A percentile compares a stretch with the other conserved stretches of the same genome.
phyloP scores from a whole-genome alignment of 805 yeast species.

The Grigorovia transvaalensis region DNA sequence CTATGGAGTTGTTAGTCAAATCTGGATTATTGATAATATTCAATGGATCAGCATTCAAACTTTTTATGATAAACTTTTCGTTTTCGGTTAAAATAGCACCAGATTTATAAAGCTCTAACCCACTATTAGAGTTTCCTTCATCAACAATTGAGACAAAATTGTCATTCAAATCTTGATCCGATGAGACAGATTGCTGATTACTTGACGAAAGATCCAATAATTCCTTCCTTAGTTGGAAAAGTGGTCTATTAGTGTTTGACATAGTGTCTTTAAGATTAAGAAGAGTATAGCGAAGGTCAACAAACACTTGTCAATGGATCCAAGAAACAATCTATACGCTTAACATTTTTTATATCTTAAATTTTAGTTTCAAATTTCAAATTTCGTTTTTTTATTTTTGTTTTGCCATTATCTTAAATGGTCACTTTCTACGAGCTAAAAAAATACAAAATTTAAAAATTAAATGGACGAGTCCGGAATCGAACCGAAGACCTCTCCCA shows the following conservation, averaged over 20 bases:
- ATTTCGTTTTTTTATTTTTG: too few species aligned
- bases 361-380: neutral
- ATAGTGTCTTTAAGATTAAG: neutral
- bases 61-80: constrained; percentile 21
- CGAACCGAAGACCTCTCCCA: constrained; percentile 12
- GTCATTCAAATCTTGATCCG: neutral
- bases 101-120: neutral
- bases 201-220: constrained; percentile 3
- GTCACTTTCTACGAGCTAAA: too few species aligned
- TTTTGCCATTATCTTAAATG: too few species aligned
- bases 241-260: constrained; percentile 3
- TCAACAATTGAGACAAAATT: neutral
- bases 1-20: neutral
- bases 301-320: neutral
- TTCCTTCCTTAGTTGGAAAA: constrained; percentile 27
- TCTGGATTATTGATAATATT: constrained; percentile 3
- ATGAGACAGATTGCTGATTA: neutral
- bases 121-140: constrained; percentile 1
- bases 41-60: constrained; percentile 14
- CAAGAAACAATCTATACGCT: neutral
- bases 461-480: constrained; percentile 8
- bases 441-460: too few species aligned
- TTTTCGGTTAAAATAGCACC: constrained; percentile 20
- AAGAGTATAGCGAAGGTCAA: neutral
- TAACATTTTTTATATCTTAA: too few species aligned